Conservation (phyloP, 495 filamentous ascomycete genomes). For the Trichoderma gamsii region DNA sequence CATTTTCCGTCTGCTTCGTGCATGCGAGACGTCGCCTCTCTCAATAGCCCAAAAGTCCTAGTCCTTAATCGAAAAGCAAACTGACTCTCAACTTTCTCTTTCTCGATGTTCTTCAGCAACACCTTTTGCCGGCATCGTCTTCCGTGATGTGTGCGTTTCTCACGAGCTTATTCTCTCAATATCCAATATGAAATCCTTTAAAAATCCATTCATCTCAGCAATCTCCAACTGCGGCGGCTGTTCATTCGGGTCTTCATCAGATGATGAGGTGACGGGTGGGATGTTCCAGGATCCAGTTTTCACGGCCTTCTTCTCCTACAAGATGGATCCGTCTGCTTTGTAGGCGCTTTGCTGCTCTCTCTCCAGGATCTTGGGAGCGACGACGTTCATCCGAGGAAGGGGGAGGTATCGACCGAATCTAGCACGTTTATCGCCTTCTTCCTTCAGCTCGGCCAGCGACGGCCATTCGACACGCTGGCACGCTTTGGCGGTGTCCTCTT, state of each 20-base stretch:
- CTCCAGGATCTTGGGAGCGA: constrained; percentile 4
- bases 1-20: background rate
- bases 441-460: constrained; percentile 11
- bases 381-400: constrained; percentile 11
- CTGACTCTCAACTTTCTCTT: background rate
- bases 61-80: background rate
- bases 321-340: constrained; percentile 14
- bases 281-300: background rate
- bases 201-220: background rate
- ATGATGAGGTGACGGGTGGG: background rate
- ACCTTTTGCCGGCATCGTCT: background rate
- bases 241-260: background rate
- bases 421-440: constrained; percentile 11
- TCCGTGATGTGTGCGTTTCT: background rate
- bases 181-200: constrained; percentile 5
- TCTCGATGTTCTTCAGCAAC: background rate
- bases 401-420: constrained; percentile 6
- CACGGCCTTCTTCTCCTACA: constrained; percentile 16
- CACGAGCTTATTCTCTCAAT: background rate
- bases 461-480: constrained; percentile 9
- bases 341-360: background rate
- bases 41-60: background rate
- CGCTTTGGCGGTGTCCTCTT: background rate
- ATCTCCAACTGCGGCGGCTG: background rate
- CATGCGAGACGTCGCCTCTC: background rate